A percentile compares a stretch with the other conserved stretches of the same genome.
phyloP scores from a whole-genome alignment of 352 stramenopile species.

The Thraustochytrium sp. region DNA sequence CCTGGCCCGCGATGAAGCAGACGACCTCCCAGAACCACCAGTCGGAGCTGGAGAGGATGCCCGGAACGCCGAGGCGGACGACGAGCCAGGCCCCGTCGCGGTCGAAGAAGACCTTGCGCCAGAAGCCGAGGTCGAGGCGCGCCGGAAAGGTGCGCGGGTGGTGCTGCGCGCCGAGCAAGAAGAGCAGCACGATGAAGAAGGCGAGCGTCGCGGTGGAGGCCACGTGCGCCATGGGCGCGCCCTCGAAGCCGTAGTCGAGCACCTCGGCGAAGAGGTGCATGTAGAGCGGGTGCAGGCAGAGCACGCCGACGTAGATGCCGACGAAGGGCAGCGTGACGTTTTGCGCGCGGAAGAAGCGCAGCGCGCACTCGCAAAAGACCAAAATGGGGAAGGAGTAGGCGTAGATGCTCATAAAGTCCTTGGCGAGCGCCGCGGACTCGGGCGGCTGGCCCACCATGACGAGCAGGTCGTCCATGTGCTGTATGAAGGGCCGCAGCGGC shows the following conservation, averaged over 20 bases:
- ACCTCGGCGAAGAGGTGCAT: constrained; percentile 28
- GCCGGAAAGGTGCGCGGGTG: background rate
- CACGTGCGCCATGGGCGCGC: constrained; percentile 27
- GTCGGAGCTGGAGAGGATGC: constrained; percentile 41
- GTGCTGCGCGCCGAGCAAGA: background rate
- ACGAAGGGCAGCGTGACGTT: constrained; percentile 38
- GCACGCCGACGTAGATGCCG: background rate
- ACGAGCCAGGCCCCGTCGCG: constrained; percentile 11
- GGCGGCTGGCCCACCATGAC: constrained; percentile 1
- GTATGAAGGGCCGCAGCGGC: background rate
- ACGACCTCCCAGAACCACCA: constrained; percentile 47
- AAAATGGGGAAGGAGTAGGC: background rate
- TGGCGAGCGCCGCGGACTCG: background rate
- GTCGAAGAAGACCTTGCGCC: constrained; percentile 19
- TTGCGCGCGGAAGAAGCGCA: constrained; percentile 30
- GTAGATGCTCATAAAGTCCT: constrained; percentile 32
- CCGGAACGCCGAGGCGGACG: constrained; percentile 16
- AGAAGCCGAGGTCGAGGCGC: background rate
- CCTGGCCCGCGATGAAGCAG: constrained; percentile 32
- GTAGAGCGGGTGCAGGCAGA: constrained; percentile 1
- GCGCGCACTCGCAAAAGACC: constrained; percentile 4
- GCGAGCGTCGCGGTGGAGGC: background rate
- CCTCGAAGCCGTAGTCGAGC: constrained; percentile 28
- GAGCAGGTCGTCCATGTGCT: constrained; percentile 11
- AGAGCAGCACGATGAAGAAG: constrained; percentile 3